phyloP scores from a whole-genome alignment of 352 stramenopile genomes.

The Blastocystis sp. region DNA sequence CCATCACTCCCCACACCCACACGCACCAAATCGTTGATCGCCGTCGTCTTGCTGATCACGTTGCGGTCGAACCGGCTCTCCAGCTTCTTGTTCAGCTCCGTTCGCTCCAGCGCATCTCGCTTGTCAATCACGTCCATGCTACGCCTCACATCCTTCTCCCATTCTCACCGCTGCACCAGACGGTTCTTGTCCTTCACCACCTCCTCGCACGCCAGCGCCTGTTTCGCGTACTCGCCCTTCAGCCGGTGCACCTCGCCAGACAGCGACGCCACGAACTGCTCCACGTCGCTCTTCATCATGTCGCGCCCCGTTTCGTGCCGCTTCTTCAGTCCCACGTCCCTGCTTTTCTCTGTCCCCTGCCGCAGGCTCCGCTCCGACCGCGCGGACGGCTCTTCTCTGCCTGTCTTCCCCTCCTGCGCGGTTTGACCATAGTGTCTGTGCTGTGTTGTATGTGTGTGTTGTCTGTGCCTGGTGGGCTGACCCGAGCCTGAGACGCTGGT shows the following conservation, averaged over 20 bases:
- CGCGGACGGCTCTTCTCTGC: no score
- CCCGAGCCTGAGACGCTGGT: no score
- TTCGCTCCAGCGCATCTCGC: constrained; percentile 12
- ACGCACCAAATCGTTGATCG: constrained; percentile 1
- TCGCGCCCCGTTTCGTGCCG: no score
- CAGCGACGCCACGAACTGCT: constrained; percentile 27
- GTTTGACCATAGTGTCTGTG: no score
- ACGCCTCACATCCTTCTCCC: not conserved
- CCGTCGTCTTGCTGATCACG: not conserved
- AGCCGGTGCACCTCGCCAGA: not conserved
- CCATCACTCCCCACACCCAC: not conserved
- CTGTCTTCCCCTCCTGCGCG: no score
- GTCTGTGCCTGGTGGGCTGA: no score
- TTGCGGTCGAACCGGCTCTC: constrained; percentile 4
- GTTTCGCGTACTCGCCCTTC: not conserved
- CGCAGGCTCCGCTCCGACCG: not conserved
- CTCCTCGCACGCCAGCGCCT: not conserved
- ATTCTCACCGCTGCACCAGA: not conserved
- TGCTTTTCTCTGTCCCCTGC: not conserved
- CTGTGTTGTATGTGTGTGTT: no score
- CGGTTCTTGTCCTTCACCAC: not conserved
- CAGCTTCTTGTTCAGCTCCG: constrained; percentile 36
- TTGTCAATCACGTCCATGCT: constrained; percentile 28
- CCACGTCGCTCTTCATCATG: not conserved
- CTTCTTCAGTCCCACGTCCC: not conserved